Base-by-base conservation (phyloP, 2,329 filamentous ascomycete genomes). In the Alternaria sp. region DNA sequence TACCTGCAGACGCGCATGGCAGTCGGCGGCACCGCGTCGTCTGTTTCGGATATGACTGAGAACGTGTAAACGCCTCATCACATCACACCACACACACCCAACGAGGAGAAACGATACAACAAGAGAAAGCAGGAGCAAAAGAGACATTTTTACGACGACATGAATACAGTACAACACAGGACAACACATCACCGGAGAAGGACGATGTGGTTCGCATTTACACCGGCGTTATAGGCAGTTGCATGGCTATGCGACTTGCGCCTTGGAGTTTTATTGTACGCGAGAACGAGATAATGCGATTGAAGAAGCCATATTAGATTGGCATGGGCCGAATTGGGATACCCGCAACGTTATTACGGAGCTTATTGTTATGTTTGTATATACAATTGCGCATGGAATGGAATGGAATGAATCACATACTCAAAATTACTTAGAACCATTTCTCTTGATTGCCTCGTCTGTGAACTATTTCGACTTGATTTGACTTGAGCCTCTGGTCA, bases 1-100 rank as follows among this genome's bases (percentile, higher is more conserved):
- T 82, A 81, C 75, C 79, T 83, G 46, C 83, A 84, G 71, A 82
- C 79, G 12, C 76, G 80, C 45, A 80, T 81, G 79, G 73, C 77
- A 0, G 77, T 80, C 18, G 79, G 77, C 64, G 76, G 75, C 49
- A 76, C 72, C 4, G 71, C 72, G 9, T 68, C 72, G 18, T 70
- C 65, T 10, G 74, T 75, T 23, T 75, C 72, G 41, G 78, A 80
- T 37, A 75, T 78, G 72, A 75, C 75, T 23, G 69, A 68, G 55
- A 59, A 56, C 33, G 64, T 41, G 47, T 44, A 43, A 25, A 43
- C 33, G 28, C 5, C 28, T 30, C 28, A 12, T 2, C 28, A 30
- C 28, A 30, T 14, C 12, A 30, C 2, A 30, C 5, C 23, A 25
- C 25, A 25, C n/a, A n/a, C n/a, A n/a, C n/a, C n/a, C 7, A 25